phyloP scores from a whole-genome alignment of 1,284 basidiomycete genomes.

The Cerioporus squamosus region DNA sequence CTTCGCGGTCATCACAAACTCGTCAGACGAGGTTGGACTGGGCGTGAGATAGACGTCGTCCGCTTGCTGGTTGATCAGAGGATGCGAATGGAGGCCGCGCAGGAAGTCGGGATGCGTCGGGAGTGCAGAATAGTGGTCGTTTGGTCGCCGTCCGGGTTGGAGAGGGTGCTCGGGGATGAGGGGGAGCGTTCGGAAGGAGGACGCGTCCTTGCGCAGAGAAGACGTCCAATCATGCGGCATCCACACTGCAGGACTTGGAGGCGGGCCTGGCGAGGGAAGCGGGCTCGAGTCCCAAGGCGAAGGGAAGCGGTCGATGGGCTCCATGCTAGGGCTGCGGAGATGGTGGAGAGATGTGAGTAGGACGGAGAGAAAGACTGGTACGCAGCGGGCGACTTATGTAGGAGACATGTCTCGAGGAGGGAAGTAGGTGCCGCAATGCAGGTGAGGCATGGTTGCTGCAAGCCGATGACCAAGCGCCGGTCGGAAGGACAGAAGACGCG shows the following conservation, averaged over 20 bases:
- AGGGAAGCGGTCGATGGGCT: slow-evolving; percentile 10
- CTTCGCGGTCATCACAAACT: slow-evolving; percentile 8
- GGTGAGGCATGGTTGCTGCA: slow-evolving; percentile 16
- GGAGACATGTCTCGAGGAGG: background rate
- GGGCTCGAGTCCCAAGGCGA: slow-evolving; percentile 24
- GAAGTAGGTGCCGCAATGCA: slow-evolving; percentile 20
- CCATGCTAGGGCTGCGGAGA: slow-evolving; percentile 5
- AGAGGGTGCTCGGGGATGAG: slow-evolving; percentile 9
- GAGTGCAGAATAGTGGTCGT: slow-evolving; percentile 19
- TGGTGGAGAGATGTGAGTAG: background rate
- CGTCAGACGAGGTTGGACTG: slow-evolving; percentile 19
- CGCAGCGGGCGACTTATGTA: background rate
- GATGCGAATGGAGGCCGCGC: slow-evolving; percentile 19
- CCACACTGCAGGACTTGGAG: slow-evolving; percentile 23
- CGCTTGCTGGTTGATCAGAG: slow-evolving; percentile 17
- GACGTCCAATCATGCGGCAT: slow-evolving; percentile 18
- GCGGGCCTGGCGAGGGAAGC: slow-evolving; percentile 18
- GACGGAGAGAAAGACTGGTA: background rate
- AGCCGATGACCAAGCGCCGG: background rate
- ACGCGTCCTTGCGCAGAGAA: background rate
- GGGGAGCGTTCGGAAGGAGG: slow-evolving; percentile 14
- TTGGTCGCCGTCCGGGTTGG: background rate
- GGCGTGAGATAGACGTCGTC: slow-evolving; percentile 12
- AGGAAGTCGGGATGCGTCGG: slow-evolving; percentile 23
- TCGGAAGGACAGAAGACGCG: background rate